These are phyloP conservation scores for Nepenthes alata DNA, from an alignment of 179 eudicot genomes.

Conservation along the genomic window DNA sequence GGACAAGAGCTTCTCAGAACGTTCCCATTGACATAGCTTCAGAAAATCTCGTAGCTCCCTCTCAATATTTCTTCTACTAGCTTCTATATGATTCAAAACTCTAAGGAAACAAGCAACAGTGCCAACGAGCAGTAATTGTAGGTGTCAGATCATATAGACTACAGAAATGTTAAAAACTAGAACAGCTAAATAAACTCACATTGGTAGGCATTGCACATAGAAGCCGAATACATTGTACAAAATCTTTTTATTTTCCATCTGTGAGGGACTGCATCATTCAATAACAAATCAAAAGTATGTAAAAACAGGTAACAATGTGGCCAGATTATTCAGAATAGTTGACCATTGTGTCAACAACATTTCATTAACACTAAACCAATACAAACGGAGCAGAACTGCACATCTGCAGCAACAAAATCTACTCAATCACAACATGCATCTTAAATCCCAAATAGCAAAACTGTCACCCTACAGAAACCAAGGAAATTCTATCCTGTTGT, in stretches of 20 bases:
- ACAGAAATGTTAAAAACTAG: not conserved
- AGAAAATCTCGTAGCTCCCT: slow-evolving; percentile 48
- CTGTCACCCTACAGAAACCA: too few species aligned
- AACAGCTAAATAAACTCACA: slow-evolving; percentile 32
- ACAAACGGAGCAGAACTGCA: not conserved
- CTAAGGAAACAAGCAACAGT: slow-evolving; percentile 20
- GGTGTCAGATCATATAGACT: not conserved
- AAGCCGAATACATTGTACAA: slow-evolving; percentile 78
- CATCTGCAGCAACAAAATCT: not conserved
- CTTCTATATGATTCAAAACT: slow-evolving; percentile 45
- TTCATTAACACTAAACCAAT: not conserved
- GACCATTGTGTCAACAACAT: not conserved
- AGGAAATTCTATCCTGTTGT: too few species aligned
- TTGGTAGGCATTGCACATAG: slow-evolving; percentile 75
- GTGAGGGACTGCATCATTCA: slow-evolving; percentile 39
- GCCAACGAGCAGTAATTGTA: not conserved
- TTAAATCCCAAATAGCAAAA: too few species aligned
- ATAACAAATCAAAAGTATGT: not conserved
- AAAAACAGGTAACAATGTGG: not conserved
- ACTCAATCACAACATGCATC: too few species aligned
- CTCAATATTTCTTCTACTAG: slow-evolving; percentile 46
- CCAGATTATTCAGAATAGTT: not conserved
- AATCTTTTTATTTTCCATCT: slow-evolving; percentile 48
- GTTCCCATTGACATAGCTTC: slow-evolving; percentile 67
- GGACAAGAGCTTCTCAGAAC: slow-evolving; percentile 37